Evolutionary conservation across 2,329 filamentous ascomycete species (phyloP), one percentile per base, ranked within the genome.

Genomic region (Didymella pomorum): DNA sequence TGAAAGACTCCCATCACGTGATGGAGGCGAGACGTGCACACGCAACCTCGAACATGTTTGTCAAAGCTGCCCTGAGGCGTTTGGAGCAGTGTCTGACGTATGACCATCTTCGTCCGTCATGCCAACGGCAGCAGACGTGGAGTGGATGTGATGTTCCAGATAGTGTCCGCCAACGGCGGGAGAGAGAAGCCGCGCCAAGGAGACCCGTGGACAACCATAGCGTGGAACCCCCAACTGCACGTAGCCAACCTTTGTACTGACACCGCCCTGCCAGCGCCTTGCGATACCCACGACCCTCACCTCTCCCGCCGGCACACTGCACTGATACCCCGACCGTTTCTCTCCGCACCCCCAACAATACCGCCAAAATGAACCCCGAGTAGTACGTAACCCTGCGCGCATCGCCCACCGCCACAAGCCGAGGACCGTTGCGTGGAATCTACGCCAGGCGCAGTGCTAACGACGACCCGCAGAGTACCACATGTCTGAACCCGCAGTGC

Each of bases 291-390:
- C 65, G 52, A 60, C 64, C 59, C 45, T 51, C 41, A 28, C 50
- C 51, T 42, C 28, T 43, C 49, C 18, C 42, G 39, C 56, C 56
- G 50, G 49, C 56, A 31, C 28, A 11, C 26, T 39, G 29, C 44
- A 49, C 56, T 51, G 48, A 61, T 52, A 62, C 51, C 62, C 49
- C 39, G 48, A 50, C 54, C 60, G 55, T 35, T 53, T 48, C 25
- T 43, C 61, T 54, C 50, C 53, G 63, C 53, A 54, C 41, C 57
- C 53, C 55, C 52, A 62, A 50, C 61, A 63, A 53, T 52, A 57
- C 68, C 68, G 71, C 79, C 84, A 91, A 73, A 78, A 95, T 95
- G 91, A 95, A 95, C 86, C 91, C 91, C 78, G 91, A 95, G 91
- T 95, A 86, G 91, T 95, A 88, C 78, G 90, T 88, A 73, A 65